Base-by-base conservation (phyloP, 2,329 filamentous ascomycete species). In the Sclerotinia glacialis region DNA sequence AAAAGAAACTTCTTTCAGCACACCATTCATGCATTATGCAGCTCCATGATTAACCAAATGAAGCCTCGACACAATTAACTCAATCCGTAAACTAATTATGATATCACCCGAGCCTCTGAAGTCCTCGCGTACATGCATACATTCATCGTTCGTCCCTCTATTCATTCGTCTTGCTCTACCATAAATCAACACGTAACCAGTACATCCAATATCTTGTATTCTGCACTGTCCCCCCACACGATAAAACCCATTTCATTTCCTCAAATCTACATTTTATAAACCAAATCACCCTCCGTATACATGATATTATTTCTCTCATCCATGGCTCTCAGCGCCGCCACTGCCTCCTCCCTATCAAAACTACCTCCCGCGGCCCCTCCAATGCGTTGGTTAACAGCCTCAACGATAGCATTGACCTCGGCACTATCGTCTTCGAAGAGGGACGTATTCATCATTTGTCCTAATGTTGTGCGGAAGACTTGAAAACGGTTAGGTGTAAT, bases 351-450 rank as follows among this genome's bases (percentile, higher is more conserved):
- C 47, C 83, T 83, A 34, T 82, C 83, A 79, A 97, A 99, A 47
- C 82, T 78, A 9, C 85, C 84, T 5, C 83, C 83, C 34, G 80
- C 76, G 3, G 78, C 73, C 52, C 79, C 74, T 18, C 85, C 83
- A 56, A 97, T 73, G 72, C 87, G 86, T 5, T 80, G 80, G 77
- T 99, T 99, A 61, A 99, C 90, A 11, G 91, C 91, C 4, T 83
- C 83, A 23, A 97, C 83, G 42, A 99, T 83, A 34, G 86, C 85
- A 69, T 88, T 86, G 2, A 97, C 84, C 68, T 89, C 84, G 18
- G 93, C 92, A 23, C 89, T 87, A 74, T 98, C 95, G 69, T 96
- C 91, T 42, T 89, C 86, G 76, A 99, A 99, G n/a, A 99, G 78
- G 16, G 86, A 83, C 0, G 90, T 89, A 73, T 89, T 89, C 74